These are phyloP conservation scores for Chenopodium suecicum DNA, from an alignment of 148 eudicot species.

Conservation along the genomic window DNA sequence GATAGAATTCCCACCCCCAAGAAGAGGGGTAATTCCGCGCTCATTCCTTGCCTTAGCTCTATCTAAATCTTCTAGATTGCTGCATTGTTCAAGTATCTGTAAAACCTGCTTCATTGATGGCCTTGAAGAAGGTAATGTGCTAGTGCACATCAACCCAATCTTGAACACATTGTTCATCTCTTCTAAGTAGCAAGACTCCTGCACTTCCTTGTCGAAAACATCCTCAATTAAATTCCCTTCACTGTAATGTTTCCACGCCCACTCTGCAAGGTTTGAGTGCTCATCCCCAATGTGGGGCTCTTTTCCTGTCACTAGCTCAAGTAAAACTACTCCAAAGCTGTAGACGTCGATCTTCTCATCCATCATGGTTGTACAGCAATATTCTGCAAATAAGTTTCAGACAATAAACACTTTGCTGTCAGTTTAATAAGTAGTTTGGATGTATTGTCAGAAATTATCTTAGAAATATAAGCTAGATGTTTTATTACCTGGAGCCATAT, in stretches of 20 bases:
- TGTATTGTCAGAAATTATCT: too few relatives aligned
- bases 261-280: slow-evolving; percentile 64
- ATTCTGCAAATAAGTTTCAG: slow-evolving; percentile 42
- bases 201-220: slow-evolving; percentile 44
- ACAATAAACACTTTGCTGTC: background rate
- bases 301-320: slow-evolving; percentile 79
- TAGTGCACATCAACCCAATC: slow-evolving; percentile 71
- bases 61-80: slow-evolving; percentile 25
- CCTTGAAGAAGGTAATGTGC: slow-evolving; percentile 46
- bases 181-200: slow-evolving; percentile 38
- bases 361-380: slow-evolving; percentile 58
- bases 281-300: slow-evolving; percentile 58
- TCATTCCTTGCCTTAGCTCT: slow-evolving; percentile 31
- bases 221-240: slow-evolving; percentile 41
- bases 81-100: slow-evolving; percentile 44
- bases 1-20: slow-evolving; percentile 37
- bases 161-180: slow-evolving; percentile 59
- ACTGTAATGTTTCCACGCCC: slow-evolving; percentile 72
- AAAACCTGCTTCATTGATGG: slow-evolving; percentile 80
- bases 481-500: slow-evolving; percentile 46
- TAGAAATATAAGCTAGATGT: background rate
- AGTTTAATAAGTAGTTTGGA: background rate
- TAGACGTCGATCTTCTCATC: slow-evolving; percentile 77
- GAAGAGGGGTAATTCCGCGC: slow-evolving; percentile 50
- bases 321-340: slow-evolving; percentile 80